These are phyloP conservation scores for Dispira parvispora DNA, from an alignment of 192 early-diverging fungal genomes.

Conservation along the genomic window DNA sequence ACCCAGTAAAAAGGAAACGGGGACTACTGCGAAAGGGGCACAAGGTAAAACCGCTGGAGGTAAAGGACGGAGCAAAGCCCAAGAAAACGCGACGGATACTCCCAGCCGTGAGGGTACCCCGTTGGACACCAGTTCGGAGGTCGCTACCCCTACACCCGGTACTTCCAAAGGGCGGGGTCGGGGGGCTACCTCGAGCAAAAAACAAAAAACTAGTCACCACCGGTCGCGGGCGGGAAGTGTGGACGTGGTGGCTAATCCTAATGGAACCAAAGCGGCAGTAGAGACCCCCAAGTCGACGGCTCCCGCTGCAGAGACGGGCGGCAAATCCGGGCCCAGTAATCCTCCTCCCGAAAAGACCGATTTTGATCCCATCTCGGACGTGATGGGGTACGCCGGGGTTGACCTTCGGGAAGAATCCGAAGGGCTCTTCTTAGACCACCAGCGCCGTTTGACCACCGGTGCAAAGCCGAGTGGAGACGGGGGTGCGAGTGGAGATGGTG, in stretches of 20 bases:
- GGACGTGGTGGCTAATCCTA: neutral
- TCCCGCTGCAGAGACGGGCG: neutral
- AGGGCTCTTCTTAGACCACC: slow-evolving; percentile 30
- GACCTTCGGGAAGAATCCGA: slow-evolving; percentile 52
- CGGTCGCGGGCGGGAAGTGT: too few relatives aligned
- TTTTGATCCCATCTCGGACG: slow-evolving; percentile 43
- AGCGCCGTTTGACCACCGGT: slow-evolving; percentile 12
- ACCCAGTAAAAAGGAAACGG: too few relatives aligned
- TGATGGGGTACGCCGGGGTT: slow-evolving; percentile 62
- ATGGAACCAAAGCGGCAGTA: neutral
- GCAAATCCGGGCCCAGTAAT: neutral
- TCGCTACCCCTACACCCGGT: too few relatives aligned
- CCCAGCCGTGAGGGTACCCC: too few relatives aligned
- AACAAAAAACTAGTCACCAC: too few relatives aligned
- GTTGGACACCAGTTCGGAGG: too few relatives aligned
- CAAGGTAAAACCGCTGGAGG: too few relatives aligned
- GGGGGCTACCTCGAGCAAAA: too few relatives aligned
- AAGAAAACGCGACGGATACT: too few relatives aligned
- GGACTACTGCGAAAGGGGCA: too few relatives aligned
- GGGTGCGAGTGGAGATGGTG: slow-evolving; percentile 15
- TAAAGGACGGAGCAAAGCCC: too few relatives aligned
- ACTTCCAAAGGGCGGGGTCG: too few relatives aligned
- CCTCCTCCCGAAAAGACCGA: slow-evolving; percentile 4
- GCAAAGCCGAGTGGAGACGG: slow-evolving; percentile 9
- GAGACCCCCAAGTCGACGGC: neutral